phyloP scores from a whole-genome alignment of 2,329 filamentous ascomycete species.

The Akanthomyces lecanii region DNA sequence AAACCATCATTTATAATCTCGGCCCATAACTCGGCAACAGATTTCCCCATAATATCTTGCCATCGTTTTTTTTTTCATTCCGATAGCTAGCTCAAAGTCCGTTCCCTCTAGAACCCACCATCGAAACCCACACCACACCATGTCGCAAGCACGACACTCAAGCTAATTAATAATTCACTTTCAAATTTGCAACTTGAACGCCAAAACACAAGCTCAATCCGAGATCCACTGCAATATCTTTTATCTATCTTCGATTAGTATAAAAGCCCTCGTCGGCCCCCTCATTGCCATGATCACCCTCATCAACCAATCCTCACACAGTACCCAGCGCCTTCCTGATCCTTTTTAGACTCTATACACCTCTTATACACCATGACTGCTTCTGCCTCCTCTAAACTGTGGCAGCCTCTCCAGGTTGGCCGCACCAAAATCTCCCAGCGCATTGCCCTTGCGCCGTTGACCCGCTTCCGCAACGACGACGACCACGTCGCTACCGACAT shows the following conservation, averaged over 20 bases:
- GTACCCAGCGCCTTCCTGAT: neutral
- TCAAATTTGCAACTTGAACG: neutral
- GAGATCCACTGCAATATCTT: neutral
- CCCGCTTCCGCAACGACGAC: slow-evolving; percentile 46
- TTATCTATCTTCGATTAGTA: neutral
- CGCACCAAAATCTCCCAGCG: slow-evolving; percentile 36
- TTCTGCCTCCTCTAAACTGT: slow-evolving; percentile 4
- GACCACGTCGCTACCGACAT: slow-evolving; percentile 26
- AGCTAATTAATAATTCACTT: slow-evolving; percentile 1
- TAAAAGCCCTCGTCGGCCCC: neutral
- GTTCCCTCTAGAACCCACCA: neutral
- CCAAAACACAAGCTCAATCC: neutral
- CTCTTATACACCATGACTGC: slow-evolving; percentile 19
- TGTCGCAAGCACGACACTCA: neutral
- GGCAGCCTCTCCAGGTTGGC: slow-evolving; percentile 38
- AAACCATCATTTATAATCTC: neutral
- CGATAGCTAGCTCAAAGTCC: slow-evolving; percentile 2
- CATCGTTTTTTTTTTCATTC: neutral
- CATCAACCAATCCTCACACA: neutral
- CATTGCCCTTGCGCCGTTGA: slow-evolving; percentile 54
- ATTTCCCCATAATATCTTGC: slow-evolving; percentile 3
- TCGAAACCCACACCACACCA: neutral
- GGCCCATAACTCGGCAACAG: neutral
- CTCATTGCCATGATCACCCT: neutral
- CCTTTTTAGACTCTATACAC: neutral